Evolutionary conservation across 169 alveolate species (phyloP).

Genomic region (Plasmodium relictum): DNA sequence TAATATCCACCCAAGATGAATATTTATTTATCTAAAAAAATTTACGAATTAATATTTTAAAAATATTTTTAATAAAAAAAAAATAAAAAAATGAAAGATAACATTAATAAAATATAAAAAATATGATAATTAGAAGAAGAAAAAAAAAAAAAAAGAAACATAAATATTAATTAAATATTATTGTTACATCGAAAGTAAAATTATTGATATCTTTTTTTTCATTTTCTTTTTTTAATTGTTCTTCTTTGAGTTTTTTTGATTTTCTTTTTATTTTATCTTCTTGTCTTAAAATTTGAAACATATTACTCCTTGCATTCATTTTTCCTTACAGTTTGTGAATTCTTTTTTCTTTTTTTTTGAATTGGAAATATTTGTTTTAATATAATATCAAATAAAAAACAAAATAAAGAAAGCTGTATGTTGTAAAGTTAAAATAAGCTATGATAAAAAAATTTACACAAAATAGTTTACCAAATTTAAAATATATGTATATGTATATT

Average conservation of each 20-base stretch:
- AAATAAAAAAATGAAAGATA: too few species aligned
- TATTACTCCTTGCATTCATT: slow-evolving; percentile 44
- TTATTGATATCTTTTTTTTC: slow-evolving; percentile 39
- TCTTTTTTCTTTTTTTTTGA: too few species aligned
- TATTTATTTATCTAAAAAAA: slow-evolving; percentile 43
- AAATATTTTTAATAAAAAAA: too few species aligned
- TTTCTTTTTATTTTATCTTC: slow-evolving; percentile 65
- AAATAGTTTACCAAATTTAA: too few species aligned
- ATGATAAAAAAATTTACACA: too few species aligned
- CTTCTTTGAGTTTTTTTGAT: slow-evolving; percentile 39
- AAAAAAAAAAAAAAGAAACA: too few species aligned
- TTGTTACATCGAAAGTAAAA: slow-evolving; percentile 52
- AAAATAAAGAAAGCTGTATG: too few species aligned
- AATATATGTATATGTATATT: background rate
- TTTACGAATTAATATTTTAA: background rate
- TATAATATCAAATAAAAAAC: too few species aligned
- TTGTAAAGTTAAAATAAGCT: too few species aligned
- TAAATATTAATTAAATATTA: background rate
- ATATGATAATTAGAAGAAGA: too few species aligned
- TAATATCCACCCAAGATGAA: slow-evolving; percentile 60
- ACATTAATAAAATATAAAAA: too few species aligned
- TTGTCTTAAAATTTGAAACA: slow-evolving; percentile 40
- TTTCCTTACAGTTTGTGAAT: background rate
- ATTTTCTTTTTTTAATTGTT: slow-evolving; percentile 47
- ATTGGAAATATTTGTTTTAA: too few species aligned